These are phyloP conservation scores for Plasmodium sp. DNA, from an alignment of 169 alveolate genomes.

Conservation along the genomic window DNA sequence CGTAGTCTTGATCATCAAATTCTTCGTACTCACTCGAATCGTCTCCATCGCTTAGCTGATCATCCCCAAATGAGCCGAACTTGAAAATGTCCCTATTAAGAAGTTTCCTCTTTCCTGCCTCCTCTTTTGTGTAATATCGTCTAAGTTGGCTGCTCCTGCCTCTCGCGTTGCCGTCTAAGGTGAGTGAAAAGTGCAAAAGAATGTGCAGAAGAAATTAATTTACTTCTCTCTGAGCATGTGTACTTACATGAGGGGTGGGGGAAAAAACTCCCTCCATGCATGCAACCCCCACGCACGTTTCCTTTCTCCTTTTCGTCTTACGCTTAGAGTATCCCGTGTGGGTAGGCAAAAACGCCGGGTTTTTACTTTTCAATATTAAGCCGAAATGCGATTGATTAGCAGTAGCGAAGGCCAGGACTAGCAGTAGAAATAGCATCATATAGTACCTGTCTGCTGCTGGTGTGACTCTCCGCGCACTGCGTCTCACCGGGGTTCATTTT, in stretches of 20 bases:
- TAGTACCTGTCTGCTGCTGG: conserved; percentile 9
- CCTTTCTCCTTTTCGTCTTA: conserved; percentile 15
- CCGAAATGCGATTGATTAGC: conserved; percentile 7
- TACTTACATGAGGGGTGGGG: not conserved
- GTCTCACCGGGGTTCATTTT: conserved; percentile 27
- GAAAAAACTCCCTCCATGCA: not conserved
- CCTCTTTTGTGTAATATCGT: conserved; percentile 19
- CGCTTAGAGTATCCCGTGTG: conserved; percentile 2
- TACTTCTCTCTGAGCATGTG: not conserved
- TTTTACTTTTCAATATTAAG: conserved; percentile 28
- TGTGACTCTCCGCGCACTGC: not conserved
- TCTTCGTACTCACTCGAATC: not conserved
- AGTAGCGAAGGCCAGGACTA: conserved; percentile 9
- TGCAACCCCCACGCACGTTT: not conserved
- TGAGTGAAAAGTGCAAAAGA: not conserved
- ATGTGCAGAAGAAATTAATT: not conserved
- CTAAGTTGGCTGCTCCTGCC: not conserved
- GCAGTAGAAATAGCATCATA: conserved; percentile 58
- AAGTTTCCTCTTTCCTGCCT: not conserved
- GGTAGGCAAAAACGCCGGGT: conserved; percentile 47
- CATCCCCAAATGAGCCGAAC: conserved; percentile 6
- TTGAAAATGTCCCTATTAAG: conserved; percentile 14
- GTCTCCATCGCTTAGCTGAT: not conserved
- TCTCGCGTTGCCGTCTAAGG: conserved; percentile 18
- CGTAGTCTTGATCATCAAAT: not conserved